Base-by-base conservation (phyloP, 768 basidiomycete species). In the Pholiota microspora region DNA sequence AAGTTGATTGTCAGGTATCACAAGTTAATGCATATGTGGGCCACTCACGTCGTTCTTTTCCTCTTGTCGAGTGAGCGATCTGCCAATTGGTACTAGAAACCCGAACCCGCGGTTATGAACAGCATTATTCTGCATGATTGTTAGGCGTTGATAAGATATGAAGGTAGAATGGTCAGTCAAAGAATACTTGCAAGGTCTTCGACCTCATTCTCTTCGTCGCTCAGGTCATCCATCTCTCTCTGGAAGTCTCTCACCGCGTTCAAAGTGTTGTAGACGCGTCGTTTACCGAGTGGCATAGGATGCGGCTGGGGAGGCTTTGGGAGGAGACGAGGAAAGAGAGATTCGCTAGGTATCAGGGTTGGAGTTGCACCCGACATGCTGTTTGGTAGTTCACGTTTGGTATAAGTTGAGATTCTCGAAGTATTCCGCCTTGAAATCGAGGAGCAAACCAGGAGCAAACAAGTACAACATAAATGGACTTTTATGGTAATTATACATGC, bases 161-260 rank as follows among this genome's bases (percentile, higher is more conserved):
- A 46, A 51, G 7, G 31, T 28, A 61, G 29, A 15, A 27, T 36
- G 23, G 28, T 7, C 38, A 44, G 32, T 21, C 28, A 27, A 6
- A 28, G 7, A 12, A 29, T 29, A 72, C 81, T 59, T 63, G 88
- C 90, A 59, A 83, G 74, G 40, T 88, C 87, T 55, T 92, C 90
- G n/a, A 92, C 65, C 61, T 92, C 88, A 49, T 76, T 81, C 69
- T 92, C 91, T 66, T 92, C 91, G 53, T 92, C 91, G 55, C 88
- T 91, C 56, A 93, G 70, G 62, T 93, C 89, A 45, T 90, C 88
- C 77, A 89, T 86, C 67, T 93, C 89, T 35, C 83, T 80, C 56
- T 82, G 79, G 27, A 91, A 66, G 67, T 92, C 86, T 21, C 91
- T 81, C 36, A 78, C 74, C 28, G 78, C 76, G 61, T 84, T 86